These are phyloP conservation scores for Ascochyta pisi DNA, from an alignment of 2,329 filamentous ascomycete species.

Conservation along the genomic window DNA sequence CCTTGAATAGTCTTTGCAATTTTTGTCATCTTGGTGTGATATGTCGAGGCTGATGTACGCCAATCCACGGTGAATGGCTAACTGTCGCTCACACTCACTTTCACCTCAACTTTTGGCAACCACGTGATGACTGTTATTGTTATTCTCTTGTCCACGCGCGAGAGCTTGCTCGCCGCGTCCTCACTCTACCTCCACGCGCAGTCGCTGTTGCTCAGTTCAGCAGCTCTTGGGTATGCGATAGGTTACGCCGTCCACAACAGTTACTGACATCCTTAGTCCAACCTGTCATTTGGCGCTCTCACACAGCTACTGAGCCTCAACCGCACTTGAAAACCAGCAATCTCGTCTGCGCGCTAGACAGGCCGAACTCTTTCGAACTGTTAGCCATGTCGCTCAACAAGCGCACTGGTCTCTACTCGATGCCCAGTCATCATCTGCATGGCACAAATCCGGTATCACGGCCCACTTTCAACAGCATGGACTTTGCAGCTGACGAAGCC, in stretches of 20 bases:
- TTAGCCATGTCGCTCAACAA: constrained; percentile 9
- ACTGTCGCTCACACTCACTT: background rate
- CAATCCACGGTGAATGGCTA: background rate
- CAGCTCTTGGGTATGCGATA: background rate
- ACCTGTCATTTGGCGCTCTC: background rate
- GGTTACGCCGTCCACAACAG: background rate
- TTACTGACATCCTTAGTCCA: background rate
- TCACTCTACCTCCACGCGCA: background rate
- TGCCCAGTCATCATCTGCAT: constrained; percentile 33
- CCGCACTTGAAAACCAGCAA: too few relatives aligned
- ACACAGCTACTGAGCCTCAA: background rate
- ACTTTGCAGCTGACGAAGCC: constrained; percentile 20
- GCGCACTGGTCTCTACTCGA: constrained; percentile 30
- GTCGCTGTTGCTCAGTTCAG: background rate
- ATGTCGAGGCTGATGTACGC: background rate
- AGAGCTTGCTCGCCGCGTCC: background rate
- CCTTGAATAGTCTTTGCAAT: background rate
- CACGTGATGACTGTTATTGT: constrained; percentile 5
- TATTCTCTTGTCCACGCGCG: too few relatives aligned
- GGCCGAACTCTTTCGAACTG: background rate
- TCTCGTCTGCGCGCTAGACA: too few relatives aligned
- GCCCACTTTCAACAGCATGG: constrained; percentile 31
- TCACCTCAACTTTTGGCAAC: constrained; percentile 6
- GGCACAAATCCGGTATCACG: constrained; percentile 11
- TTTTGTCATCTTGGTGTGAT: background rate